Conservation (phyloP, 2,329 filamentous ascomycete species). For the Ascochyta koolunga region DNA sequence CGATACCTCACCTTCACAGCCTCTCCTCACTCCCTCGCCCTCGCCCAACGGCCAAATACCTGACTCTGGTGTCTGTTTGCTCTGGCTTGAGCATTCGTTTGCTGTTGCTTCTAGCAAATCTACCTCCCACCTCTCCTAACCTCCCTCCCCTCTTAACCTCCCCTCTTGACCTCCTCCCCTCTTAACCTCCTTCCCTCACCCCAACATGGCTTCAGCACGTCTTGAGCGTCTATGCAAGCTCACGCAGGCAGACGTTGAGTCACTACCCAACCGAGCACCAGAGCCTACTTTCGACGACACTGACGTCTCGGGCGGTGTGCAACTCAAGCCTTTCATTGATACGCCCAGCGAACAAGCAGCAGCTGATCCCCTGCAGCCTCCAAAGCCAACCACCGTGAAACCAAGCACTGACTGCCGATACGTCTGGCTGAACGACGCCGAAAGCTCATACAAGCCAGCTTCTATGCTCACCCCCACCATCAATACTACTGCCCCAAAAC, state of each 20-base stretch:
- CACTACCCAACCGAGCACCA: conserved; percentile 29
- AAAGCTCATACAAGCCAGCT: conserved; percentile 32
- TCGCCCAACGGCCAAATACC: too few relatives aligned
- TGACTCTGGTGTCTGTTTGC: too few relatives aligned
- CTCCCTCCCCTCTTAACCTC: too few relatives aligned
- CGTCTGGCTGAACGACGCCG: conserved; percentile 27
- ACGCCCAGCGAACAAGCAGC: conserved; percentile 18
- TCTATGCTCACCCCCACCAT: conserved; percentile 11
- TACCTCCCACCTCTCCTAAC: background rate
- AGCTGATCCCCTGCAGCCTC: background rate
- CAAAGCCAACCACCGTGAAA: background rate
- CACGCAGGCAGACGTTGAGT: conserved; percentile 29
- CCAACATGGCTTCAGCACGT: conserved; percentile 30
- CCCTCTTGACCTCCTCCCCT: too few relatives aligned
- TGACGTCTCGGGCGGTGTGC: conserved; percentile 29
- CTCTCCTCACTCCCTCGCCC: too few relatives aligned
- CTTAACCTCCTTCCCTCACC: background rate
- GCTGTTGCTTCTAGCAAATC: background rate
- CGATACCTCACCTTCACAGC: too few relatives aligned
- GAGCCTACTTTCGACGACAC: conserved; percentile 20
- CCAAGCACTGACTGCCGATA: conserved; percentile 28
- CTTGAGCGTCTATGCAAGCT: conserved; percentile 32
- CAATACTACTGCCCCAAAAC: background rate
- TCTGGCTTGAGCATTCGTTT: background rate
- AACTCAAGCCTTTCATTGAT: conserved; percentile 12